Conservation (phyloP, 2,329 filamentous ascomycete species). For the Decorospora gaudefroyi region DNA sequence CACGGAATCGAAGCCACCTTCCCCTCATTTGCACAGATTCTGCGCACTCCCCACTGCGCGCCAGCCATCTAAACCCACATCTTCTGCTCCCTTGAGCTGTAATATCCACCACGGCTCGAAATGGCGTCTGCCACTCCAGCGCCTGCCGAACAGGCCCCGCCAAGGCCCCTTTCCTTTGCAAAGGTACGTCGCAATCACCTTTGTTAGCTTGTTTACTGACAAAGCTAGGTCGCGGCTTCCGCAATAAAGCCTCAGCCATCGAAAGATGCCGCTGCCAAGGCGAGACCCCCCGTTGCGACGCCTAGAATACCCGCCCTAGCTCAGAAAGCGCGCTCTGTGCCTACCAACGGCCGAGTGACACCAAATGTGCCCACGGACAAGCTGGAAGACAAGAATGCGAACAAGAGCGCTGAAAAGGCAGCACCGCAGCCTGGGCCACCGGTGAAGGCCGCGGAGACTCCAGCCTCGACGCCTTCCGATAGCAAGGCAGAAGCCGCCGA, state of each 20-base stretch:
- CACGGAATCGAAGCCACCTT: background rate
- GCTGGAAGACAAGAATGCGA: slow-evolving; percentile 17
- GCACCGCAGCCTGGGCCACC: slow-evolving; percentile 31
- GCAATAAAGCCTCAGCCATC: slow-evolving; percentile 39
- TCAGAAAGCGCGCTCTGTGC: slow-evolving; percentile 25
- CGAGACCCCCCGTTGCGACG: slow-evolving; percentile 36
- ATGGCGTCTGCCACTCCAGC: slow-evolving; percentile 44
- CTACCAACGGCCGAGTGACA: slow-evolving; percentile 20
- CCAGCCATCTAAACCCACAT: slow-evolving; percentile 6
- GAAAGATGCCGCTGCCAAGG: slow-evolving; percentile 32
- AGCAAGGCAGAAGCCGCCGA: slow-evolving; percentile 36
- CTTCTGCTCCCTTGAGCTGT: slow-evolving; percentile 18
- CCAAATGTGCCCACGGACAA: slow-evolving; percentile 24
- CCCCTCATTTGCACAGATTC: slow-evolving; percentile 5
- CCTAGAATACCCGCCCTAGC: slow-evolving; percentile 28
- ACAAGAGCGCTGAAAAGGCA: slow-evolving; percentile 31
- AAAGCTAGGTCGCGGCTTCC: slow-evolving; percentile 49
- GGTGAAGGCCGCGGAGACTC: slow-evolving; percentile 28
- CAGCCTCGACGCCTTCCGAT: slow-evolving; percentile 53
- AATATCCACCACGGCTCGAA: slow-evolving; percentile 8
- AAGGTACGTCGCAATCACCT: slow-evolving; percentile 60
- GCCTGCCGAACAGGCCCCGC: slow-evolving; percentile 38
- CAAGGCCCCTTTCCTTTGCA: slow-evolving; percentile 70
- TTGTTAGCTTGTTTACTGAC: slow-evolving; percentile 17
- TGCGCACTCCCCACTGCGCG: slow-evolving; percentile 11